phyloP scores from a whole-genome alignment of 495 filamentous ascomycete species.

The Extremus antarcticus region DNA sequence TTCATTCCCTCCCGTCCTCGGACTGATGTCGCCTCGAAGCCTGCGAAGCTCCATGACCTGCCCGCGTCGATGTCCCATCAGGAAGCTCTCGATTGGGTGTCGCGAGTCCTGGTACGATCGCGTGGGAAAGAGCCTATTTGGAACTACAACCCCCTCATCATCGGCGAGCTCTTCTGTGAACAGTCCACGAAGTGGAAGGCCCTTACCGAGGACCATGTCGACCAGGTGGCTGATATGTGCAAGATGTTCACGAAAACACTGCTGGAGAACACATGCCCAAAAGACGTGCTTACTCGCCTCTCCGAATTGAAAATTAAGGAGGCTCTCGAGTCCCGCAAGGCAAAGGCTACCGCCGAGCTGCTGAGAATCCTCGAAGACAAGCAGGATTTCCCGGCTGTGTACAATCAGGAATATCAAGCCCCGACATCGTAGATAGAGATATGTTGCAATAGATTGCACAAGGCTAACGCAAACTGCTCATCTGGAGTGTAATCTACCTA shows the following conservation, averaged over 20 bases:
- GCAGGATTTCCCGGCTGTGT: slow-evolving; percentile 3
- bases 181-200: slow-evolving; percentile 39
- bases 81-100: slow-evolving; percentile 9
- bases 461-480: no score
- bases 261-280: slow-evolving; percentile 11
- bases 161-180: slow-evolving; percentile 41
- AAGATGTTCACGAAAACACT: slow-evolving; percentile 14
- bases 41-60: neutral
- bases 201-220: slow-evolving; percentile 25
- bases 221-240: slow-evolving; percentile 18
- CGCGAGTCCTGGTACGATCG: slow-evolving; percentile 17
- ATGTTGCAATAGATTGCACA: no score
- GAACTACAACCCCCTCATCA: slow-evolving; percentile 44
- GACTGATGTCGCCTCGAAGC: neutral
- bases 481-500: no score
- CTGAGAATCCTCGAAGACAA: slow-evolving; percentile 6
- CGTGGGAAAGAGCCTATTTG: slow-evolving; percentile 42
- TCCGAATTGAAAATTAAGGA: neutral
- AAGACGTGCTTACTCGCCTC: slow-evolving; percentile 10
- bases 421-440: no score
- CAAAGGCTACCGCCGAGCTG: slow-evolving; percentile 2
- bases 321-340: slow-evolving; percentile 1
- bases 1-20: neutral
- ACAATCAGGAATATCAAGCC: no score
- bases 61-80: neutral